Conservation (phyloP, 1,284 basidiomycete genomes). For the Cutaneotrichosporon sp. region DNA sequence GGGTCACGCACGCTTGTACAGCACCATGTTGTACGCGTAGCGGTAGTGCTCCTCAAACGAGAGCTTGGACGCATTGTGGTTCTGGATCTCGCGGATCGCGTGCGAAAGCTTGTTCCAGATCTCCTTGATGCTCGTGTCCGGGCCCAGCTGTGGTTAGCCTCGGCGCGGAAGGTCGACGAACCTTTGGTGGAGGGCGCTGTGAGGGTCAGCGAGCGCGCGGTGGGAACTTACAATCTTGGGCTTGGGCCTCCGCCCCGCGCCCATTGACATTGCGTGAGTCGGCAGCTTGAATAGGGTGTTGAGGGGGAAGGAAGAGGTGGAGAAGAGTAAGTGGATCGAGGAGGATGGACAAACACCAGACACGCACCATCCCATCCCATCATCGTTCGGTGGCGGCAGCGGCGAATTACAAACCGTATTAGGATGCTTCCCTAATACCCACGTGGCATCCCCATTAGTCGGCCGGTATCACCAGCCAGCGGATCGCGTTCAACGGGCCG, state of each 20-base stretch:
- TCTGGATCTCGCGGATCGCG: slow-evolving; percentile 94
- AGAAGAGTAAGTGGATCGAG: too few relatives aligned
- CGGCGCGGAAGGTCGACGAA: slow-evolving; percentile 16
- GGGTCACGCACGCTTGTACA: slow-evolving; percentile 65
- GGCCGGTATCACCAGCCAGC: not conserved
- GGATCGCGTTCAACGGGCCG: not conserved
- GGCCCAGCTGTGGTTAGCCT: slow-evolving; percentile 34
- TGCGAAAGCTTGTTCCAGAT: slow-evolving; percentile 50
- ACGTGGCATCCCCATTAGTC: not conserved
- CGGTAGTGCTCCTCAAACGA: slow-evolving; percentile 97
- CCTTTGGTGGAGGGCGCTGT: slow-evolving; percentile 49
- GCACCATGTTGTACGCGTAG: slow-evolving; percentile 91
- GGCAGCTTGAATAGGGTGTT: not conserved
- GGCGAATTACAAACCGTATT: not conserved
- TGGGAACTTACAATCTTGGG: slow-evolving; percentile 45
- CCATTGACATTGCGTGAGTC: slow-evolving; percentile 39
- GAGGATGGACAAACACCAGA: not conserved
- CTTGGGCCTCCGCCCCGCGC: slow-evolving; percentile 43
- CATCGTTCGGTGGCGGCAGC: not conserved
- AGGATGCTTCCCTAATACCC: not conserved
- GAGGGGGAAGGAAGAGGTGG: not conserved
- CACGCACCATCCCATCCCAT: not conserved
- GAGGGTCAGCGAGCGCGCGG: slow-evolving; percentile 10
- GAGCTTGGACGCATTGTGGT: slow-evolving; percentile 87
- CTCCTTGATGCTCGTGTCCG: slow-evolving; percentile 50